phyloP scores from a whole-genome alignment of 1,139 yeast species.

The Barnettozyma hawaiiensis region DNA sequence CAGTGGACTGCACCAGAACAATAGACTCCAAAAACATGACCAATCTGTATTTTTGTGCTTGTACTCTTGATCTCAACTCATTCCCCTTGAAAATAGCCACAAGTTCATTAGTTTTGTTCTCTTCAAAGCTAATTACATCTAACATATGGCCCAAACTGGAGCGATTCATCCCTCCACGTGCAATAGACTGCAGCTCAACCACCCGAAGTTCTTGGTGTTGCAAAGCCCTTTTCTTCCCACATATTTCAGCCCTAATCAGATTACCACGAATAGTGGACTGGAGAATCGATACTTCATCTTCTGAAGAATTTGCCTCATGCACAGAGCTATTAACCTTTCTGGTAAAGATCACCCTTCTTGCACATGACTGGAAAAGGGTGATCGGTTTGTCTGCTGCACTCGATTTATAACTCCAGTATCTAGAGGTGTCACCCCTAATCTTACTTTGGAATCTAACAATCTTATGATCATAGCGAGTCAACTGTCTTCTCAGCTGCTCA shows the following conservation, averaged over 20 bases:
- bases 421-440: conserved; percentile 27
- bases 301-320: conserved; percentile 20
- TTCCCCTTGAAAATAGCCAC: conserved; percentile 32
- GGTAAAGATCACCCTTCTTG: conserved; percentile 18
- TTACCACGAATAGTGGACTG: conserved; percentile 29
- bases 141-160: conserved; percentile 29
- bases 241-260: conserved; percentile 13
- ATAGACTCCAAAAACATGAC: conserved; percentile 26
- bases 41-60: conserved; percentile 14
- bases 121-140: conserved; percentile 19
- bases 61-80: conserved; percentile 19
- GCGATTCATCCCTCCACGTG: conserved; percentile 49
- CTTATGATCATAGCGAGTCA: conserved; percentile 28
- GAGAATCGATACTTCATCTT: conserved; percentile 18
- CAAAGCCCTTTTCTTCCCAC: conserved; percentile 13
- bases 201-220: conserved; percentile 12
- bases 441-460: conserved; percentile 31
- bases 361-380: conserved; percentile 17
- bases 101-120: conserved; percentile 23
- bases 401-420: conserved; percentile 4
- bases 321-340: conserved; percentile 18
- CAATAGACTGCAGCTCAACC: conserved; percentile 43
- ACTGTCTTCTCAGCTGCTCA: conserved; percentile 19
- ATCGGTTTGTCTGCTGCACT: conserved; percentile 13
- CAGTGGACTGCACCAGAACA: conserved; percentile 33